Percentiles rank a stretch among this genome's conserved stretches.
These are phyloP conservation scores for Stephanodiscus minutulus DNA, from an alignment of 108 stramenopile species.

Conservation along the genomic window DNA sequence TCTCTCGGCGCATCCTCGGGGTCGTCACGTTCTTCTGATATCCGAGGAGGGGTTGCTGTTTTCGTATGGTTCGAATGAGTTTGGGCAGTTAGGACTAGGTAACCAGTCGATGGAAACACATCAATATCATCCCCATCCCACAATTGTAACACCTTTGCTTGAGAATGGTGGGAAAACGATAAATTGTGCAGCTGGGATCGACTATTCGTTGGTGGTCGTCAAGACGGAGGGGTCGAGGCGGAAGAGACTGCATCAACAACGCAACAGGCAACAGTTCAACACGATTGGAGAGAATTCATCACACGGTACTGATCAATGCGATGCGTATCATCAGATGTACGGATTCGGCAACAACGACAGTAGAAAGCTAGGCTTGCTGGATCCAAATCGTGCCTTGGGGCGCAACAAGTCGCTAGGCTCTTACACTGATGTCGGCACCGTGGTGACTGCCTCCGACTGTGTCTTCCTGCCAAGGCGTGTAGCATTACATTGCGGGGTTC, in stretches of 20 bases:
- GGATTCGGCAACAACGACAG: constrained; percentile 81
- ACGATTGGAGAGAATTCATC: not conserved
- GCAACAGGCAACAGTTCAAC: constrained; percentile 1
- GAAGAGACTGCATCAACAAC: constrained; percentile 22
- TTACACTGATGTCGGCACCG: constrained; percentile 16
- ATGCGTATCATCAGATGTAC: constrained; percentile 80
- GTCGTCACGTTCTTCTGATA: constrained; percentile 77
- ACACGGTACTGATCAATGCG: constrained; percentile 17
- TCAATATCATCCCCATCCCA: constrained; percentile 34
- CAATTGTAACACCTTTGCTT: constrained; percentile 77
- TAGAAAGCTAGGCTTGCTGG: constrained; percentile 76
- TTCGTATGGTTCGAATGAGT: constrained; percentile 75
- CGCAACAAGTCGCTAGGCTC: constrained; percentile 11
- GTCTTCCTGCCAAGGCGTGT: constrained; percentile 75
- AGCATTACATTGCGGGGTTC: constrained; percentile 74
- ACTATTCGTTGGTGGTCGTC: constrained; percentile 80
- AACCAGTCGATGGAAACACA: constrained; percentile 14
- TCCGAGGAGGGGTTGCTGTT: constrained; percentile 80
- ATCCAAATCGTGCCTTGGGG: constrained; percentile 25
- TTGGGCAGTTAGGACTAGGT: constrained; percentile 80
- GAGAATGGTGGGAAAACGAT: constrained; percentile 86
- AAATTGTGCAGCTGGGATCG: constrained; percentile 76
- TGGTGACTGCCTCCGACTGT: constrained; percentile 9
- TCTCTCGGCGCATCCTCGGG: constrained; percentile 79
- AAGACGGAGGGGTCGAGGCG: constrained; percentile 60